Evolutionary conservation across 2,329 filamentous ascomycete species (phyloP).

Genomic region (Aspergillus sp.): DNA sequence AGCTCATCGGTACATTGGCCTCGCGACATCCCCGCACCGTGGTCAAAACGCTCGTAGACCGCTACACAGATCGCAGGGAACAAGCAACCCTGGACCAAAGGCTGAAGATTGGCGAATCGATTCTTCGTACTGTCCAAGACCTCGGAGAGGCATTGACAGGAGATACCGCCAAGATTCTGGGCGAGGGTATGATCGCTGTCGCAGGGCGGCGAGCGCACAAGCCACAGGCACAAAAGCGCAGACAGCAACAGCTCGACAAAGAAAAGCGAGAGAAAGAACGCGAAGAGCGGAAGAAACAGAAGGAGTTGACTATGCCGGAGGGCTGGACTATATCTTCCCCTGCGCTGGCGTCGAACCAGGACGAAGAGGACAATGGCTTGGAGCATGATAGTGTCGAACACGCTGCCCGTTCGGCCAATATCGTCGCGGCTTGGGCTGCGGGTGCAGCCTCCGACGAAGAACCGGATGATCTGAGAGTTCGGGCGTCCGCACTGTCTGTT

Average conservation of each 20-base stretch:
- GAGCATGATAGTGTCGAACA: slow-evolving; percentile 36
- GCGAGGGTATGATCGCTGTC: slow-evolving; percentile 38
- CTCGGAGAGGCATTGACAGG: slow-evolving; percentile 37
- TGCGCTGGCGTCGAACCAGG: slow-evolving; percentile 7
- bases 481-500: slow-evolving; percentile 44
- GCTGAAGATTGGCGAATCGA: slow-evolving; percentile 40
- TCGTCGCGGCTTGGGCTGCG: slow-evolving; percentile 41
- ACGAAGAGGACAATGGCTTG: slow-evolving; percentile 26
- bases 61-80: slow-evolving; percentile 39
- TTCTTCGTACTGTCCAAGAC: slow-evolving; percentile 41
- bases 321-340: slow-evolving; percentile 30
- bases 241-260: slow-evolving; percentile 25
- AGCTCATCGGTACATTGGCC: slow-evolving; percentile 38
- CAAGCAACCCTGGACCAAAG: slow-evolving; percentile 37
- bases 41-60: slow-evolving; percentile 38
- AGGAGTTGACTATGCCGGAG: slow-evolving; percentile 22
- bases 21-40: slow-evolving; percentile 42
- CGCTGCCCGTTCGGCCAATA: slow-evolving; percentile 31
- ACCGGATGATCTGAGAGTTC: slow-evolving; percentile 43
- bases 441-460: slow-evolving; percentile 35
- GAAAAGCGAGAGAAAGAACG: slow-evolving; percentile 25
- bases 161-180: slow-evolving; percentile 35
- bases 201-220: slow-evolving; percentile 39
- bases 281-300: slow-evolving; percentile 24
- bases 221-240: slow-evolving; percentile 31